Evolutionary conservation across 139 green algal genomes (phyloP).

Genomic region (Microglena sp.): DNA sequence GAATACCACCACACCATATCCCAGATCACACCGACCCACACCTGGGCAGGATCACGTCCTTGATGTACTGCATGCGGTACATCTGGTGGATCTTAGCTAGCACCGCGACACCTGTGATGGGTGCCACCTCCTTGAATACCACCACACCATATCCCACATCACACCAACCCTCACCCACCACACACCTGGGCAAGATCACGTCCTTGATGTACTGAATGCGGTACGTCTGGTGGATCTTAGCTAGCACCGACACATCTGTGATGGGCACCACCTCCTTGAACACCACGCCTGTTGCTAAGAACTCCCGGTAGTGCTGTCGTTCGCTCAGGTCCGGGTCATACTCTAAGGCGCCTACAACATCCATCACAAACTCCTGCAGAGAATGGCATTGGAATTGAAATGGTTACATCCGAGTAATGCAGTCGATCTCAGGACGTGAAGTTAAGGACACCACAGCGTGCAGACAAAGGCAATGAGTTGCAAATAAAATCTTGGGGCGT

Average conservation of each 20-base stretch:
- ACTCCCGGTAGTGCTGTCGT: conserved; percentile 57
- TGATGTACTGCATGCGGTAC: conserved; percentile 15
- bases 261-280: conserved; percentile 75
- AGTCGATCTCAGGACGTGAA: too few species aligned
- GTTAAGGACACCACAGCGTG: too few species aligned
- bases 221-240: conserved; percentile 95
- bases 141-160: conserved; percentile 20
- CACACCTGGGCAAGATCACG: conserved; percentile 10
- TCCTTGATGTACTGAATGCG: conserved; percentile 89
- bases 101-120: conserved; percentile 42
- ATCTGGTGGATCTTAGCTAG: neutral
- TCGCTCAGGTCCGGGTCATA: conserved; percentile 71
- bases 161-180: conserved; percentile 52
- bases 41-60: conserved; percentile 43
- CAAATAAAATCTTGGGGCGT: neutral
- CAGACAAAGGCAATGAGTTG: too few species aligned
- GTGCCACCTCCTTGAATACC: conserved; percentile 54
- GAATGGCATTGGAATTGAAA: neutral
- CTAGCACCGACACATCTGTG: conserved; percentile 35
- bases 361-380: conserved; percentile 61
- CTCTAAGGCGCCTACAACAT: conserved; percentile 87
- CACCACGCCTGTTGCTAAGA: conserved; percentile 16
- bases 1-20: conserved; percentile 34
- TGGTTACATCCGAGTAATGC: too few species aligned
- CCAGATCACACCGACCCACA: neutral